Base-by-base conservation (phyloP, 1,284 basidiomycete species). In the Austroboletus olivaceoglutinosus region DNA sequence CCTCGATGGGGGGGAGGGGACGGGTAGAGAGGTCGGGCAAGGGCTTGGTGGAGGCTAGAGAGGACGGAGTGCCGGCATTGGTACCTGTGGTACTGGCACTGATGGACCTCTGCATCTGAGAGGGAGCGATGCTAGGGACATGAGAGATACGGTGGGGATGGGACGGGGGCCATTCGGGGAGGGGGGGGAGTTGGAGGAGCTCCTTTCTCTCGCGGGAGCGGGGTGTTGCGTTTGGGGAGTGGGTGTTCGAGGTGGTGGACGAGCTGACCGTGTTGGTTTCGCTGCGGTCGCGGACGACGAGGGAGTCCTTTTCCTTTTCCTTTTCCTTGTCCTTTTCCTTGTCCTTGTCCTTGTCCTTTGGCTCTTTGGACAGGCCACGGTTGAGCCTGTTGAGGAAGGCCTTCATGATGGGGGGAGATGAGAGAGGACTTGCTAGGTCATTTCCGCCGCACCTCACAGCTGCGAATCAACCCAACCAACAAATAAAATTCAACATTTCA, bases 341-440 rank as follows among this genome's bases (percentile, higher is more conserved):
- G 57, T 70, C 64, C 54, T 47, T 60, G 58, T 78, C 75, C 56
- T 73, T 76, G 57, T 85, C 81, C 71, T 77, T 85, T 61, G 53
- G 50, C 21, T 85, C 82, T 67, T 85, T 86, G 58, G 78, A 72
- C 53, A 80, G 76, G 56, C 83, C 82, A 55, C 86, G 73, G 69
- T 89, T 86, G 58, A 89, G 75, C 61, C 86, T 81, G 65, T 80
- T 77, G 68, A 90, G 78, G 60, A 89, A 85, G 45, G 86, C 88
- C 77, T 87, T 89, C 88, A 90, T 90, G 61, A 68, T 23, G 50
- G 36, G 25, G 23, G 50, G 36, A 42, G 41, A 27, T 43, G 31
- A 51, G 45, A 47, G 31, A 45, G 43, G 48, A 38, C 47, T 25
- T 31, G 55, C 33, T 60, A 58, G 45, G 54, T 64, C 59, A 60